Base-by-base conservation (phyloP, 345 rosid genomes). In the Litchi chinensis region DNA sequence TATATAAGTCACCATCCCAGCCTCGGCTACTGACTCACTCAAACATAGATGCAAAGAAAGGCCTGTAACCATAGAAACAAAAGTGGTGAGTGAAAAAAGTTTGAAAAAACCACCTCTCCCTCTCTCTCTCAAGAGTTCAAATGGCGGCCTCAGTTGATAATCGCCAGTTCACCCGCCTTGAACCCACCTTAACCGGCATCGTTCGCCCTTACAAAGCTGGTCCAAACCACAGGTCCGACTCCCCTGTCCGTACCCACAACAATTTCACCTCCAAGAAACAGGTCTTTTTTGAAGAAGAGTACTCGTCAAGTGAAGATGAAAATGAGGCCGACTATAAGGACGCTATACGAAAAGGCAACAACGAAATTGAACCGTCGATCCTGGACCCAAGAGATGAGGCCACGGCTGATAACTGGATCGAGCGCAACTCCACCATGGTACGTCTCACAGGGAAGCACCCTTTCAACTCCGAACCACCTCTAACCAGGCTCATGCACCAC, bases 391-490 rank as follows among this genome's bases (percentile, higher is more conserved):
- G 97, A 54, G 98, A 96, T 59, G 97, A 90, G 79, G 88, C 83
- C 24, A 96, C 97, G 0, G 87, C 93, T 1, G 98, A 96, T 57
- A 80, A 77, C 50, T 96, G 99, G 99, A 84, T 96, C 76, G 83
- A 90, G 73, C 94, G 99, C 6, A 91, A 94, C 88, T 79, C 93
- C 1, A 66, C 91, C 26, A 90, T 94, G 97, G 85, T 96, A 76
- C 99, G 99, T 41, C 97, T 94, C 86, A 91, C 98, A 3, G 98
- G 99, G 52, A 96, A 96, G 74, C 98, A 96, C 74, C 99, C 99
- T 0, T 96, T 92, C 85, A 96, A 96, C 91, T 85, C 90, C 1
- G 99, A 94, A 74, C 76, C 99, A 0, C 97, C 98, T 5, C 73
- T 96, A 39, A 78, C 80, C 79, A 88, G 92, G 48, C 98, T 96